phyloP scores from a whole-genome alignment of 163 green algal species.

The Chlorella variabilis region DNA sequence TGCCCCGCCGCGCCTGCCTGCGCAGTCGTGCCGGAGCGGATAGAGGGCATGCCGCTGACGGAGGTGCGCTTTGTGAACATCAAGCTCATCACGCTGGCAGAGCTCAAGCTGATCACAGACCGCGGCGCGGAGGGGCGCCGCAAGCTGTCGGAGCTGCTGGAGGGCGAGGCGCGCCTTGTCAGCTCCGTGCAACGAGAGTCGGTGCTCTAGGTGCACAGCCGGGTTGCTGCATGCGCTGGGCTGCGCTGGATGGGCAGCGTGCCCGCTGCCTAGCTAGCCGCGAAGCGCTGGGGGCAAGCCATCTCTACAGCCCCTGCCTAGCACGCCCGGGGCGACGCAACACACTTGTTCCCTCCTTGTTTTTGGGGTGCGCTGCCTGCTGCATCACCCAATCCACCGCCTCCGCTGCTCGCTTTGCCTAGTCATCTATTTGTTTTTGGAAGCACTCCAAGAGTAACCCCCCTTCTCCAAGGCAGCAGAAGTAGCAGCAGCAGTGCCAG shows the following conservation, averaged over 20 bases:
- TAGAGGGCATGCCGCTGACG: constrained; percentile 67
- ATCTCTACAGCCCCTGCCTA: not conserved
- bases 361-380: not conserved
- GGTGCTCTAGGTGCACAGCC: constrained; percentile 37
- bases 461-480: not conserved
- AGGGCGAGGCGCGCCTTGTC: constrained; percentile 35
- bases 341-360: not conserved
- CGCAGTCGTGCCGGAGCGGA: constrained; percentile 44
- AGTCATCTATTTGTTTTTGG: too few species aligned
- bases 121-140: constrained; percentile 57
- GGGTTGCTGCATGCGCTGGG: too few species aligned
- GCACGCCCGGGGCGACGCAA: not conserved
- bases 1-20: not conserved
- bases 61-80: constrained; percentile 72
- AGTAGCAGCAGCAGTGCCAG: not conserved
- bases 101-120: constrained; percentile 71
- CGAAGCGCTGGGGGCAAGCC: too few species aligned
- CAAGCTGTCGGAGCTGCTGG: constrained; percentile 58
- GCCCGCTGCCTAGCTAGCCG: too few species aligned
- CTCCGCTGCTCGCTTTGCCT: too few species aligned
- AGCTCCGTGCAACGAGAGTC: constrained; percentile 48
- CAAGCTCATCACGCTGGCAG: constrained; percentile 68
- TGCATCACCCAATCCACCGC: not conserved
- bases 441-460: too few species aligned
- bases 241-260: too few species aligned